These are phyloP conservation scores for Pycnococcus provasolii DNA, from an alignment of 139 green algal genomes.

Conservation along the genomic window DNA sequence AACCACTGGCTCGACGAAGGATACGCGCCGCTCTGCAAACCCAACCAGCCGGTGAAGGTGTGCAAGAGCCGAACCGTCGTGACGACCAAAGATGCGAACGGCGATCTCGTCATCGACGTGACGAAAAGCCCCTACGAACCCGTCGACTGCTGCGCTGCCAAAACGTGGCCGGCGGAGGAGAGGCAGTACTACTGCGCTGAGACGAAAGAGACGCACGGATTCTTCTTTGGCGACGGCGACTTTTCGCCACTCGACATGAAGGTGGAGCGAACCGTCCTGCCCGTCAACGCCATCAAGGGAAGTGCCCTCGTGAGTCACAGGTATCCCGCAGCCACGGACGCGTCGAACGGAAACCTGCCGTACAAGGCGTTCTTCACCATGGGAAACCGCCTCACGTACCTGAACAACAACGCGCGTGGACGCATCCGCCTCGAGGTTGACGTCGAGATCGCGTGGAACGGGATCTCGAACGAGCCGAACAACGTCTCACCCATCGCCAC, in stretches of 20 bases:
- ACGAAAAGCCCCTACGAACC: no score
- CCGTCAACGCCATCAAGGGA: background rate
- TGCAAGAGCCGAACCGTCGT: no score
- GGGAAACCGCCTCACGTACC: conserved; percentile 4
- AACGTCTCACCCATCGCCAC: conserved; percentile 18
- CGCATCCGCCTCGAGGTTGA: conserved; percentile 17
- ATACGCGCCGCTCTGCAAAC: no score
- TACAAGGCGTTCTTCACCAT: conserved; percentile 10
- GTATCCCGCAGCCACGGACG: background rate
- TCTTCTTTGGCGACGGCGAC: conserved; percentile 2
- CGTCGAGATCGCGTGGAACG: background rate
- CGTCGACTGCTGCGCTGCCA: no score
- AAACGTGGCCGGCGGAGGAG: no score
- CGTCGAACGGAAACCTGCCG: background rate
- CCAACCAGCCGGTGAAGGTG: no score
- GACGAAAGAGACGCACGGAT: background rate
- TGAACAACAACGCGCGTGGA: conserved; percentile 14
- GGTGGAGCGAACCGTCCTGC: background rate
- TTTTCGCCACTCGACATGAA: background rate
- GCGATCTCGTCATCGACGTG: no score
- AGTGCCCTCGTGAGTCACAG: background rate
- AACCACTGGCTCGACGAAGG: no score
- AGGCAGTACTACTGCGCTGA: background rate
- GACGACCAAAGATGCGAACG: no score
- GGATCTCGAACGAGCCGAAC: background rate